Evolutionary conservation across 352 stramenopile species (phyloP).

Genomic region (Phytopythium boreale): DNA sequence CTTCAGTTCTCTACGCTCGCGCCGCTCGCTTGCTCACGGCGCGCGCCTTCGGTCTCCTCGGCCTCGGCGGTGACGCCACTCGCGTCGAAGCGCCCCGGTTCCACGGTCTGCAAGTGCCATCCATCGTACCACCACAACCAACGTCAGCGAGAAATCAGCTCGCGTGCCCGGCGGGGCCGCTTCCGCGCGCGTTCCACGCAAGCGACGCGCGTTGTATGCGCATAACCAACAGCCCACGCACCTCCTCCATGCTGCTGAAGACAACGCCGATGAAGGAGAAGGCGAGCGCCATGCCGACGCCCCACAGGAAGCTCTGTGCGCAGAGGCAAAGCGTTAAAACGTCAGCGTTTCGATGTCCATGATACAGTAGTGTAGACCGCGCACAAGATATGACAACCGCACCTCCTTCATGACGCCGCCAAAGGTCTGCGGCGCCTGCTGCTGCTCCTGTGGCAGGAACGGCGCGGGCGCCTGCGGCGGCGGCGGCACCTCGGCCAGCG

Average conservation of each 20-base stretch:
- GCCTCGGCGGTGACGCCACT: slow-evolving; percentile 17
- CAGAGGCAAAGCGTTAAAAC: background rate
- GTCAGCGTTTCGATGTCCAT: no score
- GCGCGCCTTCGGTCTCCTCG: slow-evolving; percentile 2
- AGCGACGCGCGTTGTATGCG: background rate
- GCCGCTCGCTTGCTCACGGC: background rate
- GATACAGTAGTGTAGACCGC: no score
- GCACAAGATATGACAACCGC: no score
- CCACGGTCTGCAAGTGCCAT: slow-evolving; percentile 13
- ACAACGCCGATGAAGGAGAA: slow-evolving; percentile 71
- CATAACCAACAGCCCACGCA: slow-evolving; percentile 9
- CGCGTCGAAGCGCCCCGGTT: slow-evolving; percentile 17
- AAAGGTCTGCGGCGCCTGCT: slow-evolving; percentile 49
- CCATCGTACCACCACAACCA: background rate
- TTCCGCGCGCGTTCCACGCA: background rate
- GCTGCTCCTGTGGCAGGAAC: slow-evolving; percentile 34
- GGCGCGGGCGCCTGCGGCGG: slow-evolving; percentile 18
- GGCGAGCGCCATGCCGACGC: slow-evolving; percentile 69
- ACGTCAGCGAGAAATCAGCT: background rate
- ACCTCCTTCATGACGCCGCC: slow-evolving; percentile 68
- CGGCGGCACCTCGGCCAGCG: slow-evolving; percentile 31
- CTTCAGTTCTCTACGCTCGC: background rate
- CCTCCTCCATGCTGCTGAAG: slow-evolving; percentile 69
- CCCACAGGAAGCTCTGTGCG: slow-evolving; percentile 76
- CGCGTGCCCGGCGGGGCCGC: background rate